Conservation (phyloP, 2,329 filamentous ascomycete genomes). For the Alternaria triticina region DNA sequence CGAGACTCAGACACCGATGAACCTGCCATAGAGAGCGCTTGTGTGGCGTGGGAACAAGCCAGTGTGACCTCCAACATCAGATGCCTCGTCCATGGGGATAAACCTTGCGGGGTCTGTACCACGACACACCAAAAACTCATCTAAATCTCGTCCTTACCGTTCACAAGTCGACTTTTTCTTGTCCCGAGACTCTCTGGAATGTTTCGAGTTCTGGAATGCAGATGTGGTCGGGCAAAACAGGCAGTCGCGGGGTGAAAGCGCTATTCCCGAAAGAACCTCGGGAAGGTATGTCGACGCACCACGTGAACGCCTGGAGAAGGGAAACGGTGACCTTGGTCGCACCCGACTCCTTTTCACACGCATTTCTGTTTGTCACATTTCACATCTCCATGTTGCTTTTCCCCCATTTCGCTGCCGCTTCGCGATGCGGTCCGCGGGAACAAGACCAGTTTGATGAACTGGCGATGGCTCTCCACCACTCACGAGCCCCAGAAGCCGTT, state of each 20-base stretch:
- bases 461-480: slow-evolving; percentile 14
- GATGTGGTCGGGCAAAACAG: not conserved
- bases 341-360: not conserved
- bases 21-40: not conserved
- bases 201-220: not conserved
- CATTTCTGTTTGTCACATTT: not conserved
- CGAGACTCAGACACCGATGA: not conserved
- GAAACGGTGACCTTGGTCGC: not conserved
- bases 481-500: slow-evolving; percentile 2
- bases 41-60: slow-evolving; percentile 9
- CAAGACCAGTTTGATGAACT: slow-evolving; percentile 8
- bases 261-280: not conserved
- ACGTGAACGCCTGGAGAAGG: not conserved
- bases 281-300: not conserved
- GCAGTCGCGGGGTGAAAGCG: not conserved
- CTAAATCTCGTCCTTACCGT: not conserved
- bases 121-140: not conserved
- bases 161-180: not conserved
- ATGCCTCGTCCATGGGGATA: slow-evolving; percentile 6
- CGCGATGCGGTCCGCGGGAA: slow-evolving; percentile 5
- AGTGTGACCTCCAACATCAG: slow-evolving; percentile 23
- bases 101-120: slow-evolving; percentile 14
- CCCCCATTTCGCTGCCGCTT: not conserved
- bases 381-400: not conserved
- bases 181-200: not conserved